Evolutionary conservation across 2,329 filamentous ascomycete genomes (phyloP).

Genomic region (Cadophora sp.): DNA sequence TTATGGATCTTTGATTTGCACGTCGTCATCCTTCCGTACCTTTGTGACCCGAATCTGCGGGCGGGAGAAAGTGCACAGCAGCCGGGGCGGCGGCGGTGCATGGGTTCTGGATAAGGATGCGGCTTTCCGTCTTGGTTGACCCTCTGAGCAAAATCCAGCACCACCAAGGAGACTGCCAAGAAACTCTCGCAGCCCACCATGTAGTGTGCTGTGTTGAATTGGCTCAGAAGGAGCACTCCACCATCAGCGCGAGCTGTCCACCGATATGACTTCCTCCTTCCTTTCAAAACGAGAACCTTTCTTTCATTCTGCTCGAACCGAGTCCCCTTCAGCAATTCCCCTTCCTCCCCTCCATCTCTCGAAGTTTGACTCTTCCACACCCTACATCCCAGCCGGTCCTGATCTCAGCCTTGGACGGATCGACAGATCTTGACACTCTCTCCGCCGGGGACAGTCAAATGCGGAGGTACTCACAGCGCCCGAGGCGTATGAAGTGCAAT

Average conservation of each 20-base stretch:
- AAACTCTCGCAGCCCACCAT: neutral
- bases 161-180: neutral
- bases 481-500: conserved; percentile 20
- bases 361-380: neutral
- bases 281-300: neutral
- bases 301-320: neutral
- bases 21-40: neutral
- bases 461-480: conserved; percentile 1
- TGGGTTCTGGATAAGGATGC: conserved; percentile 1
- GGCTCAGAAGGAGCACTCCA: conserved; percentile 8
- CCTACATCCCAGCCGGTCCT: neutral
- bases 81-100: neutral
- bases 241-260: neutral
- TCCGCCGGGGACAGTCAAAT: conserved; percentile 14
- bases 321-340: neutral
- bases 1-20: neutral
- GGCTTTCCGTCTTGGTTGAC: conserved; percentile 13
- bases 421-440: too few species aligned
- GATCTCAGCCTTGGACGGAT: neutral
- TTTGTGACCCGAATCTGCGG: neutral
- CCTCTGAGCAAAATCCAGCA: neutral
- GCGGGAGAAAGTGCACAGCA: neutral
- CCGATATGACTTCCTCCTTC: neutral
- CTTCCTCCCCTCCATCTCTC: neutral
- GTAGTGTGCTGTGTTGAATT: neutral